Evolutionary conservation across 164 flowering plant genomes (phyloP).

Genomic region (Aristolochia fimbriata): DNA sequence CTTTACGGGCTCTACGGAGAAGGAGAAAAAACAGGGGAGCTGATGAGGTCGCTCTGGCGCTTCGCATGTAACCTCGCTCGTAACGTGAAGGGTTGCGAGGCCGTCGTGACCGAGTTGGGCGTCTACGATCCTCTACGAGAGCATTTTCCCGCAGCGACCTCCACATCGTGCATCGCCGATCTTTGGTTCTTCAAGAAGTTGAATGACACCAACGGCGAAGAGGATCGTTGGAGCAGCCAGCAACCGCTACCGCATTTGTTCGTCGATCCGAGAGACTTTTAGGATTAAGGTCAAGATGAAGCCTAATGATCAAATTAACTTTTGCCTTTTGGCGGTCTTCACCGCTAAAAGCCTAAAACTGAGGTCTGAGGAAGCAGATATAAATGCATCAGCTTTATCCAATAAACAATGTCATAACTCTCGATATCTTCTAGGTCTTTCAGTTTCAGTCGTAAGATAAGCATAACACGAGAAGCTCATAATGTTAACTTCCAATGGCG

Average conservation of each 20-base stretch:
- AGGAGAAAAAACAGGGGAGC: constrained; percentile 42
- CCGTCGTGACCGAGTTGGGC: constrained; percentile 34
- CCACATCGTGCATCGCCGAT: constrained; percentile 31
- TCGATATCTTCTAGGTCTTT: too few relatives aligned
- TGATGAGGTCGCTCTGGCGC: constrained; percentile 31
- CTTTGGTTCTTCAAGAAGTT: constrained; percentile 36
- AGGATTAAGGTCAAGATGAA: constrained; percentile 4
- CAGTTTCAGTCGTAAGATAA: too few relatives aligned
- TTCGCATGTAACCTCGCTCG: constrained; percentile 32
- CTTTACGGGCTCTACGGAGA: constrained; percentile 46
- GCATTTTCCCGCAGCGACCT: constrained; percentile 22
- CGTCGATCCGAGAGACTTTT: constrained; percentile 55
- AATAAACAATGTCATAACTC: too few relatives aligned
- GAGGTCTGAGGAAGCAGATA: too few relatives aligned
- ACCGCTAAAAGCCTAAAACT: too few relatives aligned
- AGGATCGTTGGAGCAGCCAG: constrained; percentile 5
- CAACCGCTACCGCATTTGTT: constrained; percentile 24
- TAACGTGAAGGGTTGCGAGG: constrained; percentile 32
- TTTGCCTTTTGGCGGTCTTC: too few relatives aligned
- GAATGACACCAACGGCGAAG: constrained; percentile 7
- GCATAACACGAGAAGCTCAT: too few relatives aligned
- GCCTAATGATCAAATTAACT: too few relatives aligned
- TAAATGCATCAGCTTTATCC: too few relatives aligned
- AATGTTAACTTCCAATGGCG: too few relatives aligned
- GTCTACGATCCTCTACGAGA: constrained; percentile 31